Evolutionary conservation across 352 stramenopile species (phyloP), one percentile per base, ranked within the genome.

Genomic region (Globisporangium abappressorium): DNA sequence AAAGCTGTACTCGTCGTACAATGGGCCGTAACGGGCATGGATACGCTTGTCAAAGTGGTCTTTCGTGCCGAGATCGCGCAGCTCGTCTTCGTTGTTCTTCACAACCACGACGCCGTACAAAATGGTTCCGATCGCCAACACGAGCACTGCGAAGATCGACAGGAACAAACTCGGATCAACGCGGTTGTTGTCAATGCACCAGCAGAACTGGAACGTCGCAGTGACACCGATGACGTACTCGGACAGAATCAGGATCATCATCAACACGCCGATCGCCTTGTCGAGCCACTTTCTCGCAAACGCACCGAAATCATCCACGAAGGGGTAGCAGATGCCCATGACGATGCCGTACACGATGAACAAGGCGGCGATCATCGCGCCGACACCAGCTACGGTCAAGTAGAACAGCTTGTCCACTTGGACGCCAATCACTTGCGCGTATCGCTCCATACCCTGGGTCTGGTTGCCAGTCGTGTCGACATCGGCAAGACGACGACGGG

Each of bases 1-100:
- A 60, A 91, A 96, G 59, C 81, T 92, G 79, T 96, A 93, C 64
- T 96, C 86, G 62, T 96, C 88, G 74, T 96, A 96, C 6, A 96
- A 71, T 46, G 86, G 85, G 0, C 88, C 88, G 57, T 94, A 96
- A 1, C 84, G 82, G 22, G 71, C 73, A 69, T 94, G 83, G 55
- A 96, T 87, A 24, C 82, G 78, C 79, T 96, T 96, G 41, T 93
- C 82, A 59, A 93, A 92, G 71, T 96, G 88, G 57, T 90, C 80
- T 62, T 93, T 92, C 11, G 84, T 94, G 34, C 87, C 87, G 36
- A 93, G 72, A 65, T 96, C 88, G 33, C 79, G 76, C 64, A 96
- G 70, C 28, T 96, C 85, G 49, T 94, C 82, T 69, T 96, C 85
- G 64, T 96, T 81, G 59, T 78, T 82, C 55, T 80, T 79, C 30